Conservation (phyloP, 768 basidiomycete species). For the Collybia sordida region DNA sequence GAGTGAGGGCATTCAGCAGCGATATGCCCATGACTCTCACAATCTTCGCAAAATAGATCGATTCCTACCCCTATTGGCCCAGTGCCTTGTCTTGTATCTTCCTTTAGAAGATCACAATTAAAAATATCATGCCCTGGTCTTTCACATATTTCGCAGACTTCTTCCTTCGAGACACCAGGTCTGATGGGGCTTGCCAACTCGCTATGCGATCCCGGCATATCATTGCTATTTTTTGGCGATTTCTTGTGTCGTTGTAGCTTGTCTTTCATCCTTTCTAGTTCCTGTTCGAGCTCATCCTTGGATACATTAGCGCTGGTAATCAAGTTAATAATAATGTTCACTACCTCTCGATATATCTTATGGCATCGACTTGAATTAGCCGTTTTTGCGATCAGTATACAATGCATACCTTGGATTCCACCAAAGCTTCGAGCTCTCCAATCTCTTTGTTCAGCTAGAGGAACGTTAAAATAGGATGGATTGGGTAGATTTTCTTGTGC, state of each 20-base stretch:
- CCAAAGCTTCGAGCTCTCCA: constrained; percentile 84
- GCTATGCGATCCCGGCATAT: constrained; percentile 27
- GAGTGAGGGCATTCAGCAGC: constrained; percentile 83
- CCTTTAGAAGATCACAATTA: constrained; percentile 73
- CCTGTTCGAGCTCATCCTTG: constrained; percentile 85
- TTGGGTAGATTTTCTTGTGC: neutral
- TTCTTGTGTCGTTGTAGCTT: constrained; percentile 68
- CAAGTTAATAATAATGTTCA: neutral
- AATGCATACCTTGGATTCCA: constrained; percentile 82
- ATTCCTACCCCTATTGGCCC: constrained; percentile 8
- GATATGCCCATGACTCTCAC: constrained; percentile 76
- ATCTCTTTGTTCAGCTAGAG: constrained; percentile 87
- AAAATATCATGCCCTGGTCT: constrained; percentile 85
- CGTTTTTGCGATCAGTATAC: neutral
- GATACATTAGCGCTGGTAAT: constrained; percentile 1
- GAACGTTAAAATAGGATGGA: neutral
- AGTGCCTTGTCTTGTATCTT: constrained; percentile 31
- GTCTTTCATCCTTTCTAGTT: constrained; percentile 74
- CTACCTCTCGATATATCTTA: constrained; percentile 83
- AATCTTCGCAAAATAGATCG: constrained; percentile 76
- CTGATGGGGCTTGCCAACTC: constrained; percentile 15
- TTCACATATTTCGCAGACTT: constrained; percentile 85
- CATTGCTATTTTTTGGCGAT: constrained; percentile 45
- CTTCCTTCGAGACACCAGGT: constrained; percentile 26
- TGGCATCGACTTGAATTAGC: neutral